Base-by-base conservation (phyloP, 129 eudicot species). In the Dittrichia graveolens region DNA sequence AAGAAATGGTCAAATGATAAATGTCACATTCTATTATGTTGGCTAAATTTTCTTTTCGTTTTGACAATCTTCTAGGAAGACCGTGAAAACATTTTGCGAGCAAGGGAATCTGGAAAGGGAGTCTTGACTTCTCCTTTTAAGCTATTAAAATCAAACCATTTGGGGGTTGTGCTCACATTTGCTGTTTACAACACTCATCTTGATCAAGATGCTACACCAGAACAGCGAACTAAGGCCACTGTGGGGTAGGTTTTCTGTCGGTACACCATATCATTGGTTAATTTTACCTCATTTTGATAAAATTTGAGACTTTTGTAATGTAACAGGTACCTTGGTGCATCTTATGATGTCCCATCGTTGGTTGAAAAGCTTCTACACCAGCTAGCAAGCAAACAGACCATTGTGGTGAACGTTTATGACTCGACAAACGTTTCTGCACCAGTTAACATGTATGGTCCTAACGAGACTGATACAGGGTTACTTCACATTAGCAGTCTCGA, bases 281-380 rank as follows among this genome's bases (percentile, higher is more conserved):
- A 61, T 56, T 61, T 60, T 55, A 15, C 64, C 47, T 37, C 43
- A 8, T 24, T 77, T 47, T 38, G 53, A 50, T 53, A 42, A 7
- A 59, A 53, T 54, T 58, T 3, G 34, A 13, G 6, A 58, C 73
- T 58, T 76, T 38, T 13, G 58, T 40, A 52, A 43, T 38, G 40
- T 69, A 56, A 62, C 46, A 92, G 97, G 82, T 93, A 93, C 57
- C 84, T 93, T 3, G 98, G 98, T 75, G 98, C 90, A 58, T 82
- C 95, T 57, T 93, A 83, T 82, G 98, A 93, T 67, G 90, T 93
- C 69, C 90, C 88, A 3, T 93, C 98, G 42, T 68, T 87, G 40
- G 96, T 93, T 71, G 98, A 89, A 82, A 93, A 89, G 83, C 95
- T 93, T 47, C 90, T 93, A 15, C 92, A 85, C 42, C 98, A 93